Base-by-base conservation (phyloP, 2,329 filamentous ascomycete genomes). In the Fusarium drepaniforme region DNA sequence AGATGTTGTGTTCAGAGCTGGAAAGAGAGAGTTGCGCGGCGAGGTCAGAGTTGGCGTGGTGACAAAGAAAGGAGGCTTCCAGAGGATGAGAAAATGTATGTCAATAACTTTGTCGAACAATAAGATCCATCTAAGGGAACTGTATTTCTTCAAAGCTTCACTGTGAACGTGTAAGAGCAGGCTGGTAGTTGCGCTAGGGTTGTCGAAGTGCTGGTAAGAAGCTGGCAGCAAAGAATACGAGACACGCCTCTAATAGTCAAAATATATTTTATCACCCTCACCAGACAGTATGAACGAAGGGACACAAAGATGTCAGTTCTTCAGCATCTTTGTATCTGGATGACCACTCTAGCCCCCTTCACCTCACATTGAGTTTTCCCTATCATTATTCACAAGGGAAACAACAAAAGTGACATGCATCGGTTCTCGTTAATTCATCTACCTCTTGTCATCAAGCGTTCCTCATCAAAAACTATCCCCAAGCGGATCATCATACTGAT, bases 1-100 rank as follows among this genome's bases (percentile, higher is more conserved):
- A 82, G 28, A 72, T 78, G 56, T 66, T 74, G 13, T 82, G 81
- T 35, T 82, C 77, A 1, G 68, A 77, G 28, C 57, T 75, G 7
- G 70, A 76, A 38, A 67, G 70, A 23, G 66, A 68, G 18, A 69
- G 60, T 28, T 76, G 74, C 35, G 38, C 42, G 23, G 64, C 67
- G 5, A 63, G 56, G 21, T 57, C 64, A 18, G 74, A 75, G 35
- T 25, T 76, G 6, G 70, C 73, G 18, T 75, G 74, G 74, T 76
- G n/a, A 64, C n/a, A 11, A 11, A 57, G 30, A 21, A 12, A 8
- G 2, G 13, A 37, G n/a, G 8, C 5, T n/a, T 15, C 18, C 12
- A n/a, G 18, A 15, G 30, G 15, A 13, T 35, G 21, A 8, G 4
- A 58, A 58, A 12, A 61, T 12, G n/a, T n/a, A 61, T 16, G 11